phyloP scores from a whole-genome alignment of 768 basidiomycete genomes.

The Imleria badia region DNA sequence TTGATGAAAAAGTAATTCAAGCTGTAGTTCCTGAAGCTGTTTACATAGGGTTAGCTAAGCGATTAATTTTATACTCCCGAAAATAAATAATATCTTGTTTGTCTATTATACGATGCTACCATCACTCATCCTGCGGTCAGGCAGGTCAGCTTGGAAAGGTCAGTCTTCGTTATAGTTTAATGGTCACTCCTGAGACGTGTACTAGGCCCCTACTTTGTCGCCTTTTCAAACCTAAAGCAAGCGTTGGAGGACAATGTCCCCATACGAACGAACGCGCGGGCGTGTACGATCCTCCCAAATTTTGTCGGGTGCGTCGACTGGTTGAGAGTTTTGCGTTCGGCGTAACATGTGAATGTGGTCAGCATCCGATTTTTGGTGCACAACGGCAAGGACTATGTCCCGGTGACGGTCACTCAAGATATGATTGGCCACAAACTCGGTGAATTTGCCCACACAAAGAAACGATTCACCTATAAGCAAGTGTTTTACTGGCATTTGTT shows the following conservation, averaged over 20 bases:
- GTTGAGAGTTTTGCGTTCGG: not conserved
- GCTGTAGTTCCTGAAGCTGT: not conserved
- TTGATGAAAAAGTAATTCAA: not conserved
- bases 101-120: slow-evolving; percentile 51
- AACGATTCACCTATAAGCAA: slow-evolving; percentile 82
- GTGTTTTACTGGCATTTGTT: slow-evolving; percentile 32
- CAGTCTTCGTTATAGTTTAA: not conserved
- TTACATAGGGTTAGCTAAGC: slow-evolving; percentile 9
- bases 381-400: slow-evolving; percentile 88
- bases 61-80: not conserved
- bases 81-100: not conserved
- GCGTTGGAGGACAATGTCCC: slow-evolving; percentile 80
- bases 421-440: slow-evolving; percentile 99
- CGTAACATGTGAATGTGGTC: not conserved
- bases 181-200: not conserved
- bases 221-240: slow-evolving; percentile 85
- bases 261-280: slow-evolving; percentile 83
- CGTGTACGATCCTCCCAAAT: slow-evolving; percentile 92
- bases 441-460: slow-evolving; percentile 90
- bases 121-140: slow-evolving; percentile 57
- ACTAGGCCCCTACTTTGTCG: slow-evolving; percentile 90
- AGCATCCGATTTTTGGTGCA: slow-evolving; percentile 91
- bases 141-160: slow-evolving; percentile 89
- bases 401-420: slow-evolving; percentile 87
- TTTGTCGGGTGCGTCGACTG: slow-evolving; percentile 79